phyloP scores from a whole-genome alignment of 2,329 filamentous ascomycete species.

The Penicillium olsonii region DNA sequence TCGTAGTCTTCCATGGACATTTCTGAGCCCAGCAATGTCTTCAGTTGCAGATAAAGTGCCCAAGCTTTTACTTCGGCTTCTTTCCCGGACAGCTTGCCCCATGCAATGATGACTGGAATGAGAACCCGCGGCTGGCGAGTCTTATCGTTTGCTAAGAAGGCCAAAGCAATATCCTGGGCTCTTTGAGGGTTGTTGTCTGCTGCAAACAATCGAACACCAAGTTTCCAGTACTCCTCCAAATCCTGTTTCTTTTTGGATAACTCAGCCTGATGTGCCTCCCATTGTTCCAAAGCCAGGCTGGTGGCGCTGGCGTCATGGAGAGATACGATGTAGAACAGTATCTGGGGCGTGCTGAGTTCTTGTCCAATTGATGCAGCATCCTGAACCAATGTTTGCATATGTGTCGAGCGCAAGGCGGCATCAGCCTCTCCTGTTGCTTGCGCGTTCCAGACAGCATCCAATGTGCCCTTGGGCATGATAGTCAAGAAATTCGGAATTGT shows the following conservation, averaged over 20 bases:
- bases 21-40: conserved; percentile 57
- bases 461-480: conserved; percentile 61
- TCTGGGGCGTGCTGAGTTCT: conserved; percentile 58
- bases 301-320: conserved; percentile 65
- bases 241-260: conserved; percentile 50
- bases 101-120: conserved; percentile 69
- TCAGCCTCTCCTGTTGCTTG: conserved; percentile 47
- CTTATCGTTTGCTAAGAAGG: conserved; percentile 43
- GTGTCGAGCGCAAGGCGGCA: conserved; percentile 56
- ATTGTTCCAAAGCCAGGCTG: conserved; percentile 62
- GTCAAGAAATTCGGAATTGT: conserved; percentile 50
- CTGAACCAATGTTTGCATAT: conserved; percentile 62
- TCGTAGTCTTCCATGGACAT: conserved; percentile 78
- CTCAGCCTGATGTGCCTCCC: conserved; percentile 59
- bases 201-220: conserved; percentile 55
- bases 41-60: conserved; percentile 66
- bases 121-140: conserved; percentile 47
- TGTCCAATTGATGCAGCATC: conserved; percentile 66
- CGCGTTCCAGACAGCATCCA: conserved; percentile 68
- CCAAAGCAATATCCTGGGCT: conserved; percentile 52
- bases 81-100: conserved; percentile 56
- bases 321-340: conserved; percentile 68
- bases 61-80: conserved; percentile 62
- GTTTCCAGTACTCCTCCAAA: conserved; percentile 45
- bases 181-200: conserved; percentile 48